These are phyloP conservation scores for Litsea cubeba DNA, from an alignment of 164 flowering plant genomes.

Conservation along the genomic window DNA sequence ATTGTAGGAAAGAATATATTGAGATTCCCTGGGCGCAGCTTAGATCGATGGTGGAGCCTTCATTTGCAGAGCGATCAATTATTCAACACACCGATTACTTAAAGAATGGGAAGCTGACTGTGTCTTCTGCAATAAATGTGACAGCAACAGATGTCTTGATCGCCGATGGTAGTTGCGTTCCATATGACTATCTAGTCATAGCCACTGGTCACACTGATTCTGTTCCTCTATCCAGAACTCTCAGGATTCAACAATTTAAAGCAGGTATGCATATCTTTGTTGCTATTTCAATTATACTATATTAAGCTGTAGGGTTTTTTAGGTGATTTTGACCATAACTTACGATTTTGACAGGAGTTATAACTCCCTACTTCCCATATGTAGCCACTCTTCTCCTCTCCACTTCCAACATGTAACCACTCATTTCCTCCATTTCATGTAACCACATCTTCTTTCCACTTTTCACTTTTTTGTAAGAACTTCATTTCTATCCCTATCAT, in stretches of 20 bases:
- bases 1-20: conserved; percentile 77
- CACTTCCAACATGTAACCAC: no score
- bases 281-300: no score
- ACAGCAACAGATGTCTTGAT: conserved; percentile 57
- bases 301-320: no score
- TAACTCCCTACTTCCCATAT: no score
- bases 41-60: conserved; percentile 86
- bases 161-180: conserved; percentile 41
- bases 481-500: no score
- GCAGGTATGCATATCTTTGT: conserved; percentile 33
- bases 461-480: no score
- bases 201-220: conserved; percentile 71
- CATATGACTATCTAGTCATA: conserved; percentile 76
- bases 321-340: no score
- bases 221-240: conserved; percentile 40
- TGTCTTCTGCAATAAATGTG: conserved; percentile 41
- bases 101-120: conserved; percentile 44
- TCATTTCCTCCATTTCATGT: no score
- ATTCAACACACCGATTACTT: conserved; percentile 69
- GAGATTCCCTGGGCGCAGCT: conserved; percentile 87
- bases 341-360: no score
- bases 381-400: no score
- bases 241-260: conserved; percentile 50
- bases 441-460: no score
- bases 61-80: conserved; percentile 66